These are phyloP conservation scores for Vigna angularis DNA, from an alignment of 306 rosid species.

Conservation along the genomic window DNA sequence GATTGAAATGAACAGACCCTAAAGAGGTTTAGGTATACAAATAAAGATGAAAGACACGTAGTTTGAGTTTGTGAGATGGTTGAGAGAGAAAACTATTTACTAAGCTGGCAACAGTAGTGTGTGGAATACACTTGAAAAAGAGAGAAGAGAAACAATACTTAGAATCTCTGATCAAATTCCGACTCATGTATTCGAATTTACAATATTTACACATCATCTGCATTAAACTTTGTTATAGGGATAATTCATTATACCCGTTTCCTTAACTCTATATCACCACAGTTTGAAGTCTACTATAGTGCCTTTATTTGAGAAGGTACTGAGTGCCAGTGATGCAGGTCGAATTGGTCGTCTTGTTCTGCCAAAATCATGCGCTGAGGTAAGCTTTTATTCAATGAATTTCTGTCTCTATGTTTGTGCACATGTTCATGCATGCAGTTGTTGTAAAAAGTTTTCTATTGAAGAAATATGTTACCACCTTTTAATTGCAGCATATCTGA, in stretches of 20 bases:
- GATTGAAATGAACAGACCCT: background rate
- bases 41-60: background rate
- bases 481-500: background rate
- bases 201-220: slow-evolving; percentile 12
- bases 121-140: background rate
- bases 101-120: background rate
- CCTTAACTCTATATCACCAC: slow-evolving; percentile 55
- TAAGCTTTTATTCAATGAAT: slow-evolving; percentile 41
- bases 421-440: slow-evolving; percentile 1
- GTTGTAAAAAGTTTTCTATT: background rate
- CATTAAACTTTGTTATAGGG: background rate
- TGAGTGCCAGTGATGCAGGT: slow-evolving; percentile 98
- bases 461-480: slow-evolving; percentile 23
- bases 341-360: slow-evolving; percentile 97
- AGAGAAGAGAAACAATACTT: background rate
- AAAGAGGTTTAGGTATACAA: background rate
- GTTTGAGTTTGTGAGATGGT: background rate
- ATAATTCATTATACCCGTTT: slow-evolving; percentile 38
- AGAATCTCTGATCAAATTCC: background rate
- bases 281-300: slow-evolving; percentile 91
- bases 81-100: background rate
- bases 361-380: slow-evolving; percentile 99
- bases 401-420: background rate
- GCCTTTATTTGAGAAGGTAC: slow-evolving; percentile 93
- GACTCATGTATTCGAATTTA: background rate